phyloP scores from a whole-genome alignment of 1,284 basidiomycete species.

The Leccinum subatratum region DNA sequence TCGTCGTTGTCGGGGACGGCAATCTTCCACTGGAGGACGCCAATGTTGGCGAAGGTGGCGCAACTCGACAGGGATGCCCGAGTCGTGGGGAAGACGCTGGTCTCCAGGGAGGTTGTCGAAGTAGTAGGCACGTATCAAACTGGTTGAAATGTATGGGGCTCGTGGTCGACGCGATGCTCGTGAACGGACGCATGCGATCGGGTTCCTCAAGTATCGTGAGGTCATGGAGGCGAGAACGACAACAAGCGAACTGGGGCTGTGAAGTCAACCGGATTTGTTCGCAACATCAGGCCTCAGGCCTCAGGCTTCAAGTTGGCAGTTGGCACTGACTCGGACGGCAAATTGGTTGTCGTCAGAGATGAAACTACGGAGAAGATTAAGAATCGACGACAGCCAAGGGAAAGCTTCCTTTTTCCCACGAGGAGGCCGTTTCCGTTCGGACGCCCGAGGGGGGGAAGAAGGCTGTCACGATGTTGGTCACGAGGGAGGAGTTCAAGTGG shows the following conservation, averaged over 20 bases:
- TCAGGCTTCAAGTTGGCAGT: constrained; percentile 8
- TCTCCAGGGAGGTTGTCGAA: constrained; percentile 74
- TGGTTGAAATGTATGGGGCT: background rate
- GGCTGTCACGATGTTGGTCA: constrained; percentile 6
- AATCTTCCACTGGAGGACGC: constrained; percentile 61
- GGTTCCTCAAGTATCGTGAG: constrained; percentile 39
- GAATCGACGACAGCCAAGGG: constrained; percentile 4
- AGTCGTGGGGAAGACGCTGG: constrained; percentile 73
- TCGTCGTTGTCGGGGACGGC: constrained; percentile 35
- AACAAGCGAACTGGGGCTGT: constrained; percentile 15
- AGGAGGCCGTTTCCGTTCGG: constrained; percentile 6
- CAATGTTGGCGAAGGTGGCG: constrained; percentile 49
- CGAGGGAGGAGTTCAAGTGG: too few relatives aligned
- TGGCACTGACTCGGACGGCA: constrained; percentile 4
- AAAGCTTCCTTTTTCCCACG: constrained; percentile 13
- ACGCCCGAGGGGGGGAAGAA: constrained; percentile 45
- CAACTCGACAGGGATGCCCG: constrained; percentile 49
- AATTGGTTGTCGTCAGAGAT: constrained; percentile 3
- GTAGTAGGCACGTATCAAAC: constrained; percentile 74
- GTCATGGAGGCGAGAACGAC: constrained; percentile 20
- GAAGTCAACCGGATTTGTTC: constrained; percentile 28
- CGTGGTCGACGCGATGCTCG: constrained; percentile 55
- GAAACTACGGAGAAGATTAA: constrained; percentile 15
- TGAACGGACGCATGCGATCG: constrained; percentile 74
- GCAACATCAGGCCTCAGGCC: constrained; percentile 16